Evolutionary conservation across 805 yeast genomes (phyloP).

Genomic region (Pichia occidentalis): DNA sequence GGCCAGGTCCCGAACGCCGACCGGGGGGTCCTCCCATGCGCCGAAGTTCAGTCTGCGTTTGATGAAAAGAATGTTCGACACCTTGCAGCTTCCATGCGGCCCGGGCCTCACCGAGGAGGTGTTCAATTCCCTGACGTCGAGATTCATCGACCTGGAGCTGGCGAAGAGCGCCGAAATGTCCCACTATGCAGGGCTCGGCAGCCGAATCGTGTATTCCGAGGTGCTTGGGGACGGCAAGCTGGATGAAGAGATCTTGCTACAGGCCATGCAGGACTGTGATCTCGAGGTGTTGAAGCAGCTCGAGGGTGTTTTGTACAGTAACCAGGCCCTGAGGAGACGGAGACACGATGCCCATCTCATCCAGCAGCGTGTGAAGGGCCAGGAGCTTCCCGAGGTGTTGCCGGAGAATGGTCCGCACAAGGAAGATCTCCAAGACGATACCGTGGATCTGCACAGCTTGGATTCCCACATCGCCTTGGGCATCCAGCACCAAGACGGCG

Average conservation of each 20-base stretch:
- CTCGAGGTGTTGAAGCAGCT: slow-evolving; percentile 12
- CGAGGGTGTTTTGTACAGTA: slow-evolving; percentile 12
- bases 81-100: not conserved
- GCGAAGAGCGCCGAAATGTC: slow-evolving; percentile 32
- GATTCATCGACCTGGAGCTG: slow-evolving; percentile 32
- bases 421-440: not conserved
- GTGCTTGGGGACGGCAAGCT: slow-evolving; percentile 4
- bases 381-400: slow-evolving; percentile 2
- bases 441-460: slow-evolving; percentile 6
- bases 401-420: slow-evolving; percentile 8
- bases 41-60: too few relatives aligned
- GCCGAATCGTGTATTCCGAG: slow-evolving; percentile 4
- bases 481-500: slow-evolving; percentile 1
- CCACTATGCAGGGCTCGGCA: slow-evolving; percentile 24
- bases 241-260: slow-evolving; percentile 7
- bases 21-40: too few relatives aligned
- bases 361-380: slow-evolving; percentile 8
- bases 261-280: slow-evolving; percentile 14
- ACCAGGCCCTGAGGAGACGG: not conserved
- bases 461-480: slow-evolving; percentile 3
- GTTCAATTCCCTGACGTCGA: slow-evolving; percentile 30
- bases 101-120: not conserved
- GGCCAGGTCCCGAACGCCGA: too few relatives aligned
- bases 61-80: not conserved
- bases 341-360: not conserved